These are phyloP conservation scores for Yarrowia alimentaria DNA, from an alignment of 805 yeast genomes.

Conservation along the genomic window DNA sequence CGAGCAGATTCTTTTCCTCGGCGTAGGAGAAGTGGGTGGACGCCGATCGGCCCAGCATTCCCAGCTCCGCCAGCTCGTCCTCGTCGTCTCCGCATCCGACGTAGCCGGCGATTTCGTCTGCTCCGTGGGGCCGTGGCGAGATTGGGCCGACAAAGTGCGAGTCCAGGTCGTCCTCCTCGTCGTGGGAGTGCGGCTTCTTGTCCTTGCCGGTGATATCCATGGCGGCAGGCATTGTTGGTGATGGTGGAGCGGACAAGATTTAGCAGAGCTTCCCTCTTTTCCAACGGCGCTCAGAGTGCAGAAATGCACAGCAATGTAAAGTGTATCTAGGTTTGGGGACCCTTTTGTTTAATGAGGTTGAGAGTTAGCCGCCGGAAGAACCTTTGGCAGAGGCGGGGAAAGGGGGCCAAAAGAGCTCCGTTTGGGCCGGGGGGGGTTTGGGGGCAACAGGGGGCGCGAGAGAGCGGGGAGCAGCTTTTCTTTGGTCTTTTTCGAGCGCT, in stretches of 20 bases:
- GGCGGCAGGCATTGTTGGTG: background rate
- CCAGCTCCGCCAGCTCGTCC: constrained; percentile 28
- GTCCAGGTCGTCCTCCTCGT: constrained; percentile 11
- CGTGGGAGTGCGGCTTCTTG: background rate
- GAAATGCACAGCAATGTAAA: constrained; percentile 19
- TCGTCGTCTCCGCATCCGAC: constrained; percentile 29
- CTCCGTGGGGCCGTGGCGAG: constrained; percentile 1
- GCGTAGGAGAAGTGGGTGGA: constrained; percentile 53
- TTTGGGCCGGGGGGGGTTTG: too few species aligned
- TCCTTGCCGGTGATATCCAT: constrained; percentile 18
- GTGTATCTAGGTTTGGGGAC: background rate
- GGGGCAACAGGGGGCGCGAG: too few species aligned
- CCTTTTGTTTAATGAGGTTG: background rate
- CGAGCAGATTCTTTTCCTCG: constrained; percentile 62
- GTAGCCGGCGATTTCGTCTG: constrained; percentile 19
- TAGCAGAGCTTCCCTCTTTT: background rate
- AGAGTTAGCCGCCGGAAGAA: too few species aligned
- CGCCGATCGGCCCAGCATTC: constrained; percentile 27
- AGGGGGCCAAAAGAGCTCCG: too few species aligned
- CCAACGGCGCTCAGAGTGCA: constrained; percentile 16
- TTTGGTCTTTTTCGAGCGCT: too few species aligned
- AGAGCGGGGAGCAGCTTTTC: too few species aligned
- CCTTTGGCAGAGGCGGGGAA: too few species aligned
- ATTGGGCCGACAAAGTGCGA: constrained; percentile 19
- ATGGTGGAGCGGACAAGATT: background rate